A percentile compares a stretch with the other conserved stretches of the same genome.
Evolutionary conservation across 345 rosid genomes (phyloP).

Genomic region (Euphorbia pulcherrima): DNA sequence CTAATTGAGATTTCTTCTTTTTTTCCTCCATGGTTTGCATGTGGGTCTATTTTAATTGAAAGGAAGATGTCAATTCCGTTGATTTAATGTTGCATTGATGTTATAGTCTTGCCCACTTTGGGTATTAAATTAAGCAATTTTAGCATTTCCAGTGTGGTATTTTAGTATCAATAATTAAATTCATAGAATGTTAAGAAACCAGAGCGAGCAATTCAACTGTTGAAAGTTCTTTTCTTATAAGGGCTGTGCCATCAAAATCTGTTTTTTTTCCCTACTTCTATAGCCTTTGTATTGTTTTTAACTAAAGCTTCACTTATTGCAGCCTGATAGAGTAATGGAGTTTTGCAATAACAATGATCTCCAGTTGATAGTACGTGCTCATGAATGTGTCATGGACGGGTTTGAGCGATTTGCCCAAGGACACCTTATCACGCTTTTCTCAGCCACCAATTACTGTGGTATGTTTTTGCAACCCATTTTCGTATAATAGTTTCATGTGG

Average conservation of each 20-base stretch:
- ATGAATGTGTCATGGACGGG: conserved; percentile 99
- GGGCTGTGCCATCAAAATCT: not conserved
- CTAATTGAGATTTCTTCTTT: no score
- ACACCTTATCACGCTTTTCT: conserved; percentile 92
- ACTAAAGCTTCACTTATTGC: conserved; percentile 26
- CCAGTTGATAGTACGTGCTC: conserved; percentile 94
- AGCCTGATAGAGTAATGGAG: conserved; percentile 99
- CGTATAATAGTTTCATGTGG: not conserved
- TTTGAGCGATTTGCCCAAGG: conserved; percentile 98
- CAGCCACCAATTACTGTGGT: conserved; percentile 98
- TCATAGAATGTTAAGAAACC: not conserved
- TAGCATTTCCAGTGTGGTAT: not conserved
- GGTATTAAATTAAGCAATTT: conserved; percentile 1
- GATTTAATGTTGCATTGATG: not conserved
- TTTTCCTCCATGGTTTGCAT: not conserved
- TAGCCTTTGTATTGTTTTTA: not conserved
- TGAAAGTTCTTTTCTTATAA: not conserved
- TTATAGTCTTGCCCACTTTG: not conserved
- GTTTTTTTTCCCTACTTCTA: not conserved
- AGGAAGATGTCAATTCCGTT: not conserved
- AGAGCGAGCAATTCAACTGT: not conserved
- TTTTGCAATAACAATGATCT: conserved; percentile 97
- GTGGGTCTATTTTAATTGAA: not conserved
- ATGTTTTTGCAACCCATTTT: conserved; percentile 11
- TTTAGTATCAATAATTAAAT: no score